Evolutionary conservation across 2,329 filamentous ascomycete genomes (phyloP).

Genomic region (Fusarium cyanostomum): DNA sequence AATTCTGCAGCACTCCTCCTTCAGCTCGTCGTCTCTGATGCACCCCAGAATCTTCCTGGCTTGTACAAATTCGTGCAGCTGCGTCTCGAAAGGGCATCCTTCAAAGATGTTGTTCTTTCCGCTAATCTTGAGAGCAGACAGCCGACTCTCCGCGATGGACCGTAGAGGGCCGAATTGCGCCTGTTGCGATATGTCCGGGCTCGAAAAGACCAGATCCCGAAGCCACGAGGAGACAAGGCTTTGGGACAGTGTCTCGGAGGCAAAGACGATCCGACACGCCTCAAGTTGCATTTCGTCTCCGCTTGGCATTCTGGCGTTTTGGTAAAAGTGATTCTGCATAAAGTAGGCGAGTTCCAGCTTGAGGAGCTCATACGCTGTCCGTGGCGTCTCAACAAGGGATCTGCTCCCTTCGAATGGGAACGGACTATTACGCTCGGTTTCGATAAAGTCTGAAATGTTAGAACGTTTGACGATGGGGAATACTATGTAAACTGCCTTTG

Average conservation of each 20-base stretch:
- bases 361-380: conserved; percentile 34
- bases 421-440: conserved; percentile 34
- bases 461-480: no score
- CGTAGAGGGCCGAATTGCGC: conserved; percentile 42
- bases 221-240: conserved; percentile 24
- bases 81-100: conserved; percentile 40
- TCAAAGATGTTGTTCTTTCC: conserved; percentile 45
- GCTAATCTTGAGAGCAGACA: conserved; percentile 39
- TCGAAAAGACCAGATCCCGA: conserved; percentile 33
- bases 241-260: conserved; percentile 5
- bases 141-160: conserved; percentile 35
- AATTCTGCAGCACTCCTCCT: conserved; percentile 38
- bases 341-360: conserved; percentile 37
- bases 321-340: conserved; percentile 39
- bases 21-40: conserved; percentile 27
- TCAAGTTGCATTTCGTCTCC: conserved; percentile 36
- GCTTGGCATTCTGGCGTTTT: conserved; percentile 23
- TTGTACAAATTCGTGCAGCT: conserved; percentile 33
- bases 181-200: conserved; percentile 10
- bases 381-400: conserved; percentile 29
- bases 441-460: conserved; percentile 32
- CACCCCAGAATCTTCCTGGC: conserved; percentile 9
- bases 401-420: conserved; percentile 33
- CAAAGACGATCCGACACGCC: conserved; percentile 31
- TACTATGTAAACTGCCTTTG: no score